Evolutionary conservation across 2,329 filamentous ascomycete genomes (phyloP).

Genomic region (Epichloe bromicola): DNA sequence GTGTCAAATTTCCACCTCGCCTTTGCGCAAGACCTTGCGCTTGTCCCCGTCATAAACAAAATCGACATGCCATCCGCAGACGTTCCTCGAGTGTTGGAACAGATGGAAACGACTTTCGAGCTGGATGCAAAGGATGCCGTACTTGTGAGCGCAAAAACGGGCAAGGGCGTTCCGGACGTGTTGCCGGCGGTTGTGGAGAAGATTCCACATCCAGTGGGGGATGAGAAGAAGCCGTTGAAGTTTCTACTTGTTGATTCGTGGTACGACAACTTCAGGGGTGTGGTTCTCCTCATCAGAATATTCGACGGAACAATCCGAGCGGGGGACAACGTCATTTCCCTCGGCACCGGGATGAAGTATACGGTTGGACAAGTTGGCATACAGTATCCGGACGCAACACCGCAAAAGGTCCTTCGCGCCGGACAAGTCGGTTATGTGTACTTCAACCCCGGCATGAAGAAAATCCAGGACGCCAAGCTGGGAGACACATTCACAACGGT

Average conservation of each 20-base stretch:
- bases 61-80: slow-evolving; percentile 87
- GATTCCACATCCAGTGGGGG: slow-evolving; percentile 69
- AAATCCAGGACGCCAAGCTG: slow-evolving; percentile 86
- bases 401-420: slow-evolving; percentile 67
- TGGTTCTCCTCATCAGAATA: slow-evolving; percentile 78
- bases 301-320: slow-evolving; percentile 78
- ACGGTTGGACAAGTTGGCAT: slow-evolving; percentile 94
- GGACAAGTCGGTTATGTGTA: slow-evolving; percentile 94
- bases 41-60: slow-evolving; percentile 94
- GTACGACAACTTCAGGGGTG: slow-evolving; percentile 94
- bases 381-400: slow-evolving; percentile 79
- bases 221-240: slow-evolving; percentile 58
- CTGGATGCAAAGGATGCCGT: slow-evolving; percentile 60
- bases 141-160: slow-evolving; percentile 83
- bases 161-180: slow-evolving; percentile 71
- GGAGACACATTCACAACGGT: slow-evolving; percentile 88
- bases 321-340: slow-evolving; percentile 75
- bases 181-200: slow-evolving; percentile 75
- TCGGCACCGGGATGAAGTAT: slow-evolving; percentile 81
- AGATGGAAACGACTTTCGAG: slow-evolving; percentile 80
- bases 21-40: slow-evolving; percentile 74
- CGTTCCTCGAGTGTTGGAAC: slow-evolving; percentile 69
- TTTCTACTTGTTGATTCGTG: slow-evolving; percentile 92
- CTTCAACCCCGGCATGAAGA: slow-evolving; percentile 98
- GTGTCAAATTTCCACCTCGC: slow-evolving; percentile 98